These are phyloP conservation scores for Lachnellula suecica DNA, from an alignment of 2,329 filamentous ascomycete genomes.

Conservation along the genomic window DNA sequence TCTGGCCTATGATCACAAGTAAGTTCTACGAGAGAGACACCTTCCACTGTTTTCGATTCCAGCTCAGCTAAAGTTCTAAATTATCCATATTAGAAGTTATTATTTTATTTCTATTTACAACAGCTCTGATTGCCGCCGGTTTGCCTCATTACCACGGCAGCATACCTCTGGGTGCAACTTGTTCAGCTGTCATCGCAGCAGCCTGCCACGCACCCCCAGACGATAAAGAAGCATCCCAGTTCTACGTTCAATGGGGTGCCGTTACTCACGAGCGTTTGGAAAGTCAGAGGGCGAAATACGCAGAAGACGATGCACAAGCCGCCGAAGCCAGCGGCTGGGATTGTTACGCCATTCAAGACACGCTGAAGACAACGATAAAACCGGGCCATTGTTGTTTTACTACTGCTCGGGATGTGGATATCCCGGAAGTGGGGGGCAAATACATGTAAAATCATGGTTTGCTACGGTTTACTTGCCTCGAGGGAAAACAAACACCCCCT, in stretches of 20 bases:
- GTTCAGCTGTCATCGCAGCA: constrained; percentile 5
- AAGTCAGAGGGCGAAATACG: background rate
- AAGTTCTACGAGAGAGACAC: no score
- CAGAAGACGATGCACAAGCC: background rate
- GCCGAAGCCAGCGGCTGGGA: background rate
- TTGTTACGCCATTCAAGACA: no score
- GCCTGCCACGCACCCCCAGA: background rate
- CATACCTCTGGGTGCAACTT: constrained; percentile 3
- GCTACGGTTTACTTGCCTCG: no score
- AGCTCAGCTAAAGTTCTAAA: no score
- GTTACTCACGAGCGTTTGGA: no score
- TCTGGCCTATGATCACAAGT: background rate
- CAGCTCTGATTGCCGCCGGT: background rate
- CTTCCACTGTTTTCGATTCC: no score
- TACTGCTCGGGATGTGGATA: background rate
- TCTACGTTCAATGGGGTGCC: background rate
- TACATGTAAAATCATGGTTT: no score
- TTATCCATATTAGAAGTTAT: no score
- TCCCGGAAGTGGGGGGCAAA: no score
- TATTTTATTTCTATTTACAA: background rate
- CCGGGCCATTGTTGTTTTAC: background rate
- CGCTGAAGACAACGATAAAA: no score
- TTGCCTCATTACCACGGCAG: background rate
- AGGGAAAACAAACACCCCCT: background rate
- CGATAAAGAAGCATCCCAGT: background rate